Evolutionary conservation across 805 yeast genomes (phyloP).

Genomic region (Saccharomycopsis lassenensis): DNA sequence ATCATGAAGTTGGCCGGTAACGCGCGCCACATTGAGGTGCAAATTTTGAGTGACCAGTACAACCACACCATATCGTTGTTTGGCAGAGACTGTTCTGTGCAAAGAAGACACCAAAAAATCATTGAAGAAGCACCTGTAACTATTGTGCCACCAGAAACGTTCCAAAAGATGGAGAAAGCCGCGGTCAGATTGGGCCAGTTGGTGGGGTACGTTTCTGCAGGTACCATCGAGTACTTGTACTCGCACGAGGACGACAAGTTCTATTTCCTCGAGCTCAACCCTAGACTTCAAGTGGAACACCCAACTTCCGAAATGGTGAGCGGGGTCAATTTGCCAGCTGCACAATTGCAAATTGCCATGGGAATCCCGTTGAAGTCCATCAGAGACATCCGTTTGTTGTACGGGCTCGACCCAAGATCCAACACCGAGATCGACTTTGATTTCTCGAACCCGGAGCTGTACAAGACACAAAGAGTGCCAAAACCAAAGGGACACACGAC

Average conservation of each 20-base stretch:
- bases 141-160: constrained; percentile 77
- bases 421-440: constrained; percentile 85
- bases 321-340: constrained; percentile 96
- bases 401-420: constrained; percentile 94
- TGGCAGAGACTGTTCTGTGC: constrained; percentile 99
- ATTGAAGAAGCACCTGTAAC: constrained; percentile 99
- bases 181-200: constrained; percentile 94
- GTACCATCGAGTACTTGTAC: constrained; percentile 96
- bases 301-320: constrained; percentile 99
- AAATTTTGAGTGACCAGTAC: constrained; percentile 93
- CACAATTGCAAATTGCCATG: constrained; percentile 98
- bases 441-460: constrained; percentile 61
- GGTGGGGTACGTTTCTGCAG: constrained; percentile 98
- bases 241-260: constrained; percentile 91
- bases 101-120: constrained; percentile 98
- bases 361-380: constrained; percentile 96
- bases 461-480: constrained; percentile 80
- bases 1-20: constrained; percentile 95
- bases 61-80: constrained; percentile 95
- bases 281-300: constrained; percentile 98
- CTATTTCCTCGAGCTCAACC: constrained; percentile 93
- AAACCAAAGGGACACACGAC: constrained; percentile 97
- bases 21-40: constrained; percentile 98
- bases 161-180: constrained; percentile 87
- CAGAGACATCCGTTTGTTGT: constrained; percentile 81